Percentiles rank a stretch among this genome's conserved stretches.
Conservation (phyloP, 345 rosid species). For the Psidium friedrichsthalianum region DNA sequence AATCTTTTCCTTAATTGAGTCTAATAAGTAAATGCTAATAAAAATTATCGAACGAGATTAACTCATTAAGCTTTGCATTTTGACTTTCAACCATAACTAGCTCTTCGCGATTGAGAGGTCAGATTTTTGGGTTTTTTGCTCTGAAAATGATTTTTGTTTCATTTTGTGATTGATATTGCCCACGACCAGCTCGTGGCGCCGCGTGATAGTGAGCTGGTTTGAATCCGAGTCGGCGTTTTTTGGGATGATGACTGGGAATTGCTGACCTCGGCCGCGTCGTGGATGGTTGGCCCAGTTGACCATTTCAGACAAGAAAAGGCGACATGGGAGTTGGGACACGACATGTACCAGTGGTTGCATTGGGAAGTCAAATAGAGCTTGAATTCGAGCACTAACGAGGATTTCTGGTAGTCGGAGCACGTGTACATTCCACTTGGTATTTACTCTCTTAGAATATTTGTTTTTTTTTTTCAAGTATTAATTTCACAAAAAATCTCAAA, state of each 20-base stretch:
- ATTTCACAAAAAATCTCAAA: too few relatives aligned
- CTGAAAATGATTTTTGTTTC: neutral
- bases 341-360: neutral
- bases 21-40: neutral
- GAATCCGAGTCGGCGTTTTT: neutral
- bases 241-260: neutral
- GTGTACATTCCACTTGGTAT: neutral
- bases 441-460: neutral
- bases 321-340: neutral
- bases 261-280: neutral
- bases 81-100: neutral
- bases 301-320: neutral
- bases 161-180: neutral
- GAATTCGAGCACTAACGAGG: neutral
- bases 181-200: neutral
- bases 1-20: neutral
- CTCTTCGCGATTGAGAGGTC: neutral
- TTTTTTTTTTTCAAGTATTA: neutral
- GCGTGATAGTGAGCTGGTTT: neutral
- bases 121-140: neutral
- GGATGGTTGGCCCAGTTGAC: neutral
- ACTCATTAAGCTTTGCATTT: neutral
- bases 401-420: neutral
- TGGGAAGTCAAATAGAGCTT: too few relatives aligned
- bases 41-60: neutral